These are phyloP conservation scores for Agaricus blazei DNA, from an alignment of 768 basidiomycete species.

Conservation along the genomic window DNA sequence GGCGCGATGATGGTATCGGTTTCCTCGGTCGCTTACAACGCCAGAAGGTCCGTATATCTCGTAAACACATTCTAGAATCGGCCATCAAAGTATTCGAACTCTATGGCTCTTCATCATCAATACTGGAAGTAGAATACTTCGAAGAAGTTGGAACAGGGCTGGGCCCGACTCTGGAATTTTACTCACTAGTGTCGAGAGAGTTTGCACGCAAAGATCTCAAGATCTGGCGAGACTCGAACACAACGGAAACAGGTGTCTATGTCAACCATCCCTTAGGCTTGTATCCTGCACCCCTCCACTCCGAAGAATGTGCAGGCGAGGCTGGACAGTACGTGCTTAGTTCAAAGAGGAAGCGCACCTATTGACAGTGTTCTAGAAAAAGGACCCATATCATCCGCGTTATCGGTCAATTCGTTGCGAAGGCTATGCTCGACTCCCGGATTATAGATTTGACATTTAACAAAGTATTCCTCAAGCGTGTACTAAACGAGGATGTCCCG, in stretches of 20 bases:
- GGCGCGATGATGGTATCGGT: slow-evolving; percentile 87
- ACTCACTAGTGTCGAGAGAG: slow-evolving; percentile 93
- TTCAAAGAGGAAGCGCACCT: neutral
- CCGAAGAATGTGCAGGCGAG: slow-evolving; percentile 64
- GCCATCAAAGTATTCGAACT: slow-evolving; percentile 96
- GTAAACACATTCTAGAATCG: slow-evolving; percentile 92
- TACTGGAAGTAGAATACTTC: slow-evolving; percentile 97
- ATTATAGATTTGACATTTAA: slow-evolving; percentile 96
- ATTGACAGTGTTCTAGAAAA: slow-evolving; percentile 45
- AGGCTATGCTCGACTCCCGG: slow-evolving; percentile 94
- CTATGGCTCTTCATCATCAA: slow-evolving; percentile 90
- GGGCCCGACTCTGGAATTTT: slow-evolving; percentile 97
- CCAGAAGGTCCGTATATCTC: slow-evolving; percentile 95
- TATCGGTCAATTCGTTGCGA: slow-evolving; percentile 94
- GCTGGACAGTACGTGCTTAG: slow-evolving; percentile 60
- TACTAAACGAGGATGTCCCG: slow-evolving; percentile 84
- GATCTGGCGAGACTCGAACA: slow-evolving; percentile 88
- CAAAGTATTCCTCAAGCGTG: slow-evolving; percentile 88
- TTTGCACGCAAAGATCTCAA: slow-evolving; percentile 86
- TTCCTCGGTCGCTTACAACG: slow-evolving; percentile 90
- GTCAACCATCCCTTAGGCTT: slow-evolving; percentile 84
- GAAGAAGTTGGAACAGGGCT: slow-evolving; percentile 98
- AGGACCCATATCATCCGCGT: slow-evolving; percentile 82
- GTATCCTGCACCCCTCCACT: slow-evolving; percentile 80
- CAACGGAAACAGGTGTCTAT: slow-evolving; percentile 52